Evolutionary conservation across 2,329 filamentous ascomycete species (phyloP), one percentile per base, ranked within the genome.

Genomic region (Xylaria sp.): DNA sequence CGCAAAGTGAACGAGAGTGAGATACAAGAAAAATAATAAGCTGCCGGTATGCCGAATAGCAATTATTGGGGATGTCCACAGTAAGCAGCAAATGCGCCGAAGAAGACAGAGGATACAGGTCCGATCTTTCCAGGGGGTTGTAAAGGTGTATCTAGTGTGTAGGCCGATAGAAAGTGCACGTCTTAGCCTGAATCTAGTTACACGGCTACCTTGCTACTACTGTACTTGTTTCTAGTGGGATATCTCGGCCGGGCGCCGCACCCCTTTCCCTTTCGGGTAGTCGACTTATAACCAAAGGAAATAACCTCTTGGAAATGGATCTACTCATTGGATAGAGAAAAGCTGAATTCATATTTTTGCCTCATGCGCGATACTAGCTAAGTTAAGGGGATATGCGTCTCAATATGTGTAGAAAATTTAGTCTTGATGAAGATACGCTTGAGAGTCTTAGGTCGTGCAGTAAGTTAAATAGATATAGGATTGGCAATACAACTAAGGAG

Each of bases 11-110:
- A n/a, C 28, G 28, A 31, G 28, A 31, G 28, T 5, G 28, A 31
- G 9, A 31, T 4, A 31, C 28, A 4, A 14, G 7, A 33, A 12
- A n/a, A 56, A 63, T 59, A 40, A 15, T n/a, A 17, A 42, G 8
- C 28, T 51, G 17, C 56, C 62, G 62, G 62, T 52, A 55, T 19
- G n/a, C 62, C 42, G 54, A 56, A 38, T 12, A 40, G 25, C 52
- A n/a, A 37, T 33, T 8, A 49, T 53, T 57, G 57, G 57, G 47
- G 47, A 53, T 38, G 37, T 46, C 43, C 53, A 61, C 31, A 64
- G 61, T 64, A 64, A 61, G 57, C 61, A 63, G n/a, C n/a, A n/a
- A n/a, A 47, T 43, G 31, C 37, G 55, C 38, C 14, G 46, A 31
- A 45, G 19, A 51, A 51, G 21, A 49, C 21, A 40, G 4, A 9